A percentile compares a stretch with the other conserved stretches of the same genome.
Evolutionary conservation across 2,329 filamentous ascomycete species (phyloP).

Genomic region (Pseudocercospora eumusae): DNA sequence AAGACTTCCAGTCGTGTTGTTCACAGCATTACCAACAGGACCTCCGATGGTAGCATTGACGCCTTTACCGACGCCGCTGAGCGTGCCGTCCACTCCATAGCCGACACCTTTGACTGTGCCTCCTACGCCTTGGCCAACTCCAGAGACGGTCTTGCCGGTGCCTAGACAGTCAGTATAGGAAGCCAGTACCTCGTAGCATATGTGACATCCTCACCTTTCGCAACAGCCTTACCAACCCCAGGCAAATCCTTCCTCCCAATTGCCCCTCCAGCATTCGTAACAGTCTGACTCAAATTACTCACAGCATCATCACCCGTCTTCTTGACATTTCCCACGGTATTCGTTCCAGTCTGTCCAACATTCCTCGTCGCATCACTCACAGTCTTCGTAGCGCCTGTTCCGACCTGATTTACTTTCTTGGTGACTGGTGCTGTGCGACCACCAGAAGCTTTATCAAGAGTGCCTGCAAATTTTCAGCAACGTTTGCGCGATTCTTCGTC

Average conservation of each 20-base stretch:
- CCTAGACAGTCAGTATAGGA: conserved; percentile 23
- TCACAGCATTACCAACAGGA: conserved; percentile 33
- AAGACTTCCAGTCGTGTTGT: conserved; percentile 44
- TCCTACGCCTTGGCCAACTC: conserved; percentile 30
- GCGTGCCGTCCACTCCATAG: conserved; percentile 15
- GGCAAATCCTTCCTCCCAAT: conserved; percentile 36
- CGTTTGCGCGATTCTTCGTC: conserved; percentile 20
- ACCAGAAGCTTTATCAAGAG: conserved; percentile 41
- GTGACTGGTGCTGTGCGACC: conserved; percentile 35
- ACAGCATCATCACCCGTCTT: conserved; percentile 34
- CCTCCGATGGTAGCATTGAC: conserved; percentile 28
- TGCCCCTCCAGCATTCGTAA: conserved; percentile 33
- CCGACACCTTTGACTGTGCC: conserved; percentile 17
- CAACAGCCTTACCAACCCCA: conserved; percentile 32
- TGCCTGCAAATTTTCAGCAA: conserved; percentile 28
- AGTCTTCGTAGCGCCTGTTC: conserved; percentile 41
- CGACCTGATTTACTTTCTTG: conserved; percentile 39
- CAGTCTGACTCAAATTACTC: conserved; percentile 35
- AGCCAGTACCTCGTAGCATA: too few species aligned
- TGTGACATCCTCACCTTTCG: too few species aligned
- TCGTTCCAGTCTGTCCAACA: conserved; percentile 40
- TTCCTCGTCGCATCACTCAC: conserved; percentile 41
- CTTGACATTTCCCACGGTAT: conserved; percentile 39
- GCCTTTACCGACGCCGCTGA: conserved; percentile 28
- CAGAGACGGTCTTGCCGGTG: conserved; percentile 31